These are phyloP conservation scores for Hondaea fermentalgiana DNA, from an alignment of 108 stramenopile genomes.

Conservation along the genomic window DNA sequence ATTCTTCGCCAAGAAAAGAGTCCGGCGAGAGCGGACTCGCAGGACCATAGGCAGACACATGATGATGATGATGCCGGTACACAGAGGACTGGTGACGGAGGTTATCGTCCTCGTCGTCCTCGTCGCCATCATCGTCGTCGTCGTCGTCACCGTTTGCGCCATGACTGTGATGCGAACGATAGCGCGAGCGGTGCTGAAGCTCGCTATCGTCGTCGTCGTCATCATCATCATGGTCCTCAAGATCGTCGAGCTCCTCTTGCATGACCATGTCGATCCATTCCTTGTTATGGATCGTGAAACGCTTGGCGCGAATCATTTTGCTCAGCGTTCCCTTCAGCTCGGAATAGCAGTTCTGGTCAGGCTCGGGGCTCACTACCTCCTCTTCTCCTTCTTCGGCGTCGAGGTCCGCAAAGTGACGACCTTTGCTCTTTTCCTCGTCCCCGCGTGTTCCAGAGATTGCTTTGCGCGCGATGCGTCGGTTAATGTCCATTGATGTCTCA, in stretches of 20 bases:
- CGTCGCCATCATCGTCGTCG: neutral
- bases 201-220: neutral
- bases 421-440: neutral
- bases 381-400: neutral
- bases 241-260: conserved; percentile 17
- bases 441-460: neutral
- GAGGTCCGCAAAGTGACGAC: neutral
- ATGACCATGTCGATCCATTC: conserved; percentile 19
- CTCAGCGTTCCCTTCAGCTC: neutral
- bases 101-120: neutral
- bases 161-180: too few species aligned
- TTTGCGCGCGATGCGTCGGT: neutral
- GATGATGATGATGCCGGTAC: neutral
- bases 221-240: conserved; percentile 4
- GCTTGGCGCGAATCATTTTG: conserved; percentile 11
- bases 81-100: neutral
- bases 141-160: neutral
- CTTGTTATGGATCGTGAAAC: conserved; percentile 19
- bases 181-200: too few species aligned
- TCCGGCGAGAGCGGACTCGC: neutral
- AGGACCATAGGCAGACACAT: neutral
- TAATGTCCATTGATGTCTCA: neutral
- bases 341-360: neutral
- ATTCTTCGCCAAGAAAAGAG: neutral
- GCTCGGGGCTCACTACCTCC: neutral